Conservation (phyloP, 2,329 filamentous ascomycete genomes). For the Pseudogymnoascus sp. region DNA sequence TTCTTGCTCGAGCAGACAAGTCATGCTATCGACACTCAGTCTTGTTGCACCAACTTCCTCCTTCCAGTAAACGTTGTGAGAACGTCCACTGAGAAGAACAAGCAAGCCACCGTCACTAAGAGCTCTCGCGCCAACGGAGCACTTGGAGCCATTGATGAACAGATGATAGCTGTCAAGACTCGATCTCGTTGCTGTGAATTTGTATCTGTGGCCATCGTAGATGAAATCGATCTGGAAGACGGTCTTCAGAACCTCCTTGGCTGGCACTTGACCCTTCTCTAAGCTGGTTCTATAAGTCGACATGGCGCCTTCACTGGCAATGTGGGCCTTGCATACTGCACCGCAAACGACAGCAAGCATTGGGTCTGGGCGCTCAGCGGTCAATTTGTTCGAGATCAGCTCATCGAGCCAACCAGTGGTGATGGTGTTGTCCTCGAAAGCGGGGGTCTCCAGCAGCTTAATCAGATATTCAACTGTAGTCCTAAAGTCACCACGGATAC, state of each 20-base stretch:
- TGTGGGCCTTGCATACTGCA: constrained; percentile 88
- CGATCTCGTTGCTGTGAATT: constrained; percentile 92
- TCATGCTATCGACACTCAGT: constrained; percentile 95
- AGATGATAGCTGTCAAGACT: constrained; percentile 91
- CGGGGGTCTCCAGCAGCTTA: constrained; percentile 95
- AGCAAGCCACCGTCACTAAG: constrained; percentile 90
- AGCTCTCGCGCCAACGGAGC: constrained; percentile 82
- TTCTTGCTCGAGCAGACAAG: constrained; percentile 93
- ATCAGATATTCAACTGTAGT: constrained; percentile 98
- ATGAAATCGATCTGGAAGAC: constrained; percentile 98
- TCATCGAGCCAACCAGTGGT: constrained; percentile 98
- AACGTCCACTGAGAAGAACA: constrained; percentile 81
- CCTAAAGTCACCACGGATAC: constrained; percentile 98
- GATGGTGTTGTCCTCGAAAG: constrained; percentile 98
- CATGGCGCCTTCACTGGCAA: constrained; percentile 85
- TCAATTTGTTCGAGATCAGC: constrained; percentile 95
- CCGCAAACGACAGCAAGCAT: constrained; percentile 93
- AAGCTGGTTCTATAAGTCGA: constrained; percentile 79
- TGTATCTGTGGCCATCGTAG: constrained; percentile 93
- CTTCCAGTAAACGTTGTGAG: constrained; percentile 99
- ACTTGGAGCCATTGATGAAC: constrained; percentile 98
- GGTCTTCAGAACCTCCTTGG: constrained; percentile 94
- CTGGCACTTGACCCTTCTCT: constrained; percentile 94
- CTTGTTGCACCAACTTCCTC: constrained; percentile 95
- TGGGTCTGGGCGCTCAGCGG: constrained; percentile 86